Evolutionary conservation across 305 asterid genomes (phyloP), one percentile per base, ranked within the genome.

Genomic region (Fraxinus sp.): DNA sequence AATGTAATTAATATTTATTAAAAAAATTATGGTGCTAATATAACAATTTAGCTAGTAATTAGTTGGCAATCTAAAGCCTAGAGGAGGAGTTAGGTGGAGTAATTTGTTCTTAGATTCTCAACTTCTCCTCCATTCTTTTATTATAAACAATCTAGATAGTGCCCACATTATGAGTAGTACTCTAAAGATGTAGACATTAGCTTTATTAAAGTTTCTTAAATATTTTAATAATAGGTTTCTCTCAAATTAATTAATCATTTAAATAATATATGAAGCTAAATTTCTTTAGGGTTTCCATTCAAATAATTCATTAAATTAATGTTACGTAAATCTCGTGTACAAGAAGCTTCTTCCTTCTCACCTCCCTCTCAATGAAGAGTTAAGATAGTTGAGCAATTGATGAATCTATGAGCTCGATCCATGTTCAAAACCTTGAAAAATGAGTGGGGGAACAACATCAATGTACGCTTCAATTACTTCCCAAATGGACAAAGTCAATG

Each of bases 31-130:
- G 35, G 35, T 32, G 4, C 35, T 35, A 35, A 35, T 35, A 5
- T 35, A 35, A 35, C 39, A 18, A 16, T 52, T 22, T 59, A 59
- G 28, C 11, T 59, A 59, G 70, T n/a, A n/a, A n/a, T 59, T 59
- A 18, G 70, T 18, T 59, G 70, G 28, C 28, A 59, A 59, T 18
- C 49, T 41, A 41, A 41, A 41, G 39, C 39, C n/a, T 5, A 52
- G 5, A 0, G 24, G 7, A 5, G 70, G 70, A 59, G 30, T 22
- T 82, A 59, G 84, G 84, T 82, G 76, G 46, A 7, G 59, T 6
- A 39, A 57, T 35, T 35, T 59, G 77, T 59, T 4, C 33, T 75
- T 39, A 36, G 20, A 59, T 39, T 26, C 33, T 13, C 55, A 13
- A 3, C 3, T 11, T 46, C 55, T 30, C 68, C 77, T 75, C 33